phyloP scores from a whole-genome alignment of 1,139 yeast species.

The Hyphopichia burtonii region DNA sequence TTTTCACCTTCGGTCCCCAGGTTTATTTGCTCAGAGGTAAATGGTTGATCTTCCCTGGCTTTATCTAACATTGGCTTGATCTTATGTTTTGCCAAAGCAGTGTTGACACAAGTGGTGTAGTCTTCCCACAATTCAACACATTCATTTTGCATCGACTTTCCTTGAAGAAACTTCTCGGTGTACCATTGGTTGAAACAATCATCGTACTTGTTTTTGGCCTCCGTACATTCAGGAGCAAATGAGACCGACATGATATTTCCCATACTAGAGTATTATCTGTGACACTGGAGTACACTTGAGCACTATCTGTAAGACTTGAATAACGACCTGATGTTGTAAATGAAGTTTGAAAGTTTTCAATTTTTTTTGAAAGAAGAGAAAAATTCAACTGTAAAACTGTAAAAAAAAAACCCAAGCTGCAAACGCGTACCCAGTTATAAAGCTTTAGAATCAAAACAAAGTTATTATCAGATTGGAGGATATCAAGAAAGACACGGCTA shows the following conservation, averaged over 20 bases:
- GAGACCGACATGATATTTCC: slow-evolving; percentile 87
- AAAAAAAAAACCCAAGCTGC: background rate
- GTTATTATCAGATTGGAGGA: no score
- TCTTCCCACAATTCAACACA: slow-evolving; percentile 88
- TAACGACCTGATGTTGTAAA: no score
- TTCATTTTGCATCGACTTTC: slow-evolving; percentile 74
- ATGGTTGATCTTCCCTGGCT: slow-evolving; percentile 90
- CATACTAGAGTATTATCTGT: slow-evolving; percentile 35
- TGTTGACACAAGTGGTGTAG: slow-evolving; percentile 82
- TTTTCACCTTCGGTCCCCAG: slow-evolving; percentile 14
- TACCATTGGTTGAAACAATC: slow-evolving; percentile 95
- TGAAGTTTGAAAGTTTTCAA: no score
- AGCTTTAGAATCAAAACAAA: no score
- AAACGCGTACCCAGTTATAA: no score
- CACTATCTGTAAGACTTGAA: no score
- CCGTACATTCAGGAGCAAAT: slow-evolving; percentile 96
- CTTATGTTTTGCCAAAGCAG: slow-evolving; percentile 68
- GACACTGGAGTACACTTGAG: no score
- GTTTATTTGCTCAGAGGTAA: slow-evolving; percentile 39
- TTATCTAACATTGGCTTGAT: slow-evolving; percentile 85
- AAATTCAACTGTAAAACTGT: background rate
- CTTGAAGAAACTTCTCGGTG: slow-evolving; percentile 80
- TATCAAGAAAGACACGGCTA: no score
- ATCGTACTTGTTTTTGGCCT: slow-evolving; percentile 79
- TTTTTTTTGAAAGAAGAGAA: no score